These are phyloP conservation scores for Diaporthe aspalathi DNA, from an alignment of 2,329 filamentous ascomycete species.

Conservation along the genomic window DNA sequence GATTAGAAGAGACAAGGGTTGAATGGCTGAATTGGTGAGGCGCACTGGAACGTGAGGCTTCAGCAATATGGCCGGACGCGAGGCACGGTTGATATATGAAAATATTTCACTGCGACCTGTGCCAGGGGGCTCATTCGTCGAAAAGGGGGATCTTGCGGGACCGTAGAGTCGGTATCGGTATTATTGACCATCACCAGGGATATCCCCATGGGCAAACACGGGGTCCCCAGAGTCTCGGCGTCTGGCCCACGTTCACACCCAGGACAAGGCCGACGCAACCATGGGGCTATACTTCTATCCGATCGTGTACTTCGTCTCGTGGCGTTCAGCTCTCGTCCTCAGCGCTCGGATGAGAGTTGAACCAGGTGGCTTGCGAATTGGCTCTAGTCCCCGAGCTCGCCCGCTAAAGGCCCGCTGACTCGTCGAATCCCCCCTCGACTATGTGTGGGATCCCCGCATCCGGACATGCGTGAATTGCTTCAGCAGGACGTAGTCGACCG, in stretches of 20 bases:
- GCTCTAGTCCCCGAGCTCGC: background rate
- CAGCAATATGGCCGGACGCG: background rate
- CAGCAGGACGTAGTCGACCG: background rate
- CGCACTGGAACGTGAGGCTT: background rate
- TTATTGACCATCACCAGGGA: slow-evolving; percentile 22
- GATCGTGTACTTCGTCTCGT: slow-evolving; percentile 1
- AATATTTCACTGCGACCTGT: slow-evolving; percentile 19
- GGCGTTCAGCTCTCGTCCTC: background rate
- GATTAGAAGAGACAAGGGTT: slow-evolving; percentile 6
- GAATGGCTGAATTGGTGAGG: background rate
- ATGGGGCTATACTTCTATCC: slow-evolving; percentile 33
- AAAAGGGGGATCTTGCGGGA: slow-evolving; percentile 21
- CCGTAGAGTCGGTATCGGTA: slow-evolving; percentile 18
- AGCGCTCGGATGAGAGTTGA: slow-evolving; percentile 35
- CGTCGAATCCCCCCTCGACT: slow-evolving; percentile 4
- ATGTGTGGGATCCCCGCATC: slow-evolving; percentile 7
- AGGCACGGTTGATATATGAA: slow-evolving; percentile 36
- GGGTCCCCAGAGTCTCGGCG: slow-evolving; percentile 31
- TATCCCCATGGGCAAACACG: slow-evolving; percentile 20
- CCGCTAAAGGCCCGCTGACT: slow-evolving; percentile 15
- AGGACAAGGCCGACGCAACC: background rate
- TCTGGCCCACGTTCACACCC: background rate
- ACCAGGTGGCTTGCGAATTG: slow-evolving; percentile 27
- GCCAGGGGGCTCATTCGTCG: slow-evolving; percentile 15
- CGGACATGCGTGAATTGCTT: slow-evolving; percentile 4